Percentiles rank a stretch among this genome's conserved stretches.
Conservation (phyloP, 2,329 filamentous ascomycete genomes). For the Fusarium metavorans region DNA sequence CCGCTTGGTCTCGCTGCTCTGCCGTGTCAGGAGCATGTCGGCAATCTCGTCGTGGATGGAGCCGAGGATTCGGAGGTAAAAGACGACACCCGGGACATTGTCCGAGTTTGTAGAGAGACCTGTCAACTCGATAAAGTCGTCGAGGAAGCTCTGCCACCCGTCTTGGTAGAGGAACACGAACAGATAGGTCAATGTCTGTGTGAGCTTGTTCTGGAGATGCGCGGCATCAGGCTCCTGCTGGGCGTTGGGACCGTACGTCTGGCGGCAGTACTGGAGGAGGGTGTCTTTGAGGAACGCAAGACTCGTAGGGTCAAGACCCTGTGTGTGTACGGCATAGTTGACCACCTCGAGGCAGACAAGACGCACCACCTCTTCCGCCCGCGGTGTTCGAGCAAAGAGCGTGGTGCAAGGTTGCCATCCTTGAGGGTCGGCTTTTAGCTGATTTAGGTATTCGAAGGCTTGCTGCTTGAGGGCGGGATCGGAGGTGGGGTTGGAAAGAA, state of each 20-base stretch:
- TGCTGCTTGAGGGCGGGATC: constrained; percentile 81
- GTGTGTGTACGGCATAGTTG: constrained; percentile 88
- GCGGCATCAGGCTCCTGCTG: constrained; percentile 75
- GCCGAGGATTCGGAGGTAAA: constrained; percentile 89
- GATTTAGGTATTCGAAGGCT: constrained; percentile 83
- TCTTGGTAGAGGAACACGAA: constrained; percentile 89
- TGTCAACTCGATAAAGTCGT: constrained; percentile 87
- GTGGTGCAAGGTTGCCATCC: constrained; percentile 91
- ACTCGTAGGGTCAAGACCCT: constrained; percentile 78
- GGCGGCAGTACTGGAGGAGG: constrained; percentile 83
- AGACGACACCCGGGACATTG: constrained; percentile 80
- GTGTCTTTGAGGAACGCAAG: constrained; percentile 83
- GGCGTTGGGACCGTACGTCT: constrained; percentile 74
- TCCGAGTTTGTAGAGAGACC: constrained; percentile 71
- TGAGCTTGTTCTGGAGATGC: constrained; percentile 94
- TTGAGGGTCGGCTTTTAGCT: constrained; percentile 83
- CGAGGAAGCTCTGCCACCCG: constrained; percentile 90
- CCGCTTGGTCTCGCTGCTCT: constrained; percentile 82
- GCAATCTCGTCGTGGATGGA: constrained; percentile 98
- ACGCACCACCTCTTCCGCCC: constrained; percentile 84
- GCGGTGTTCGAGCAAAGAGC: constrained; percentile 84
- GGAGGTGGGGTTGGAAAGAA: constrained; percentile 86
- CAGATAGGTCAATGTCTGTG: constrained; percentile 93
- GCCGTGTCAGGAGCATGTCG: constrained; percentile 86
- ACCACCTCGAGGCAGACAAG: constrained; percentile 92